Conservation (phyloP, 257 asterid species). For the Forsythia viridissima region DNA sequence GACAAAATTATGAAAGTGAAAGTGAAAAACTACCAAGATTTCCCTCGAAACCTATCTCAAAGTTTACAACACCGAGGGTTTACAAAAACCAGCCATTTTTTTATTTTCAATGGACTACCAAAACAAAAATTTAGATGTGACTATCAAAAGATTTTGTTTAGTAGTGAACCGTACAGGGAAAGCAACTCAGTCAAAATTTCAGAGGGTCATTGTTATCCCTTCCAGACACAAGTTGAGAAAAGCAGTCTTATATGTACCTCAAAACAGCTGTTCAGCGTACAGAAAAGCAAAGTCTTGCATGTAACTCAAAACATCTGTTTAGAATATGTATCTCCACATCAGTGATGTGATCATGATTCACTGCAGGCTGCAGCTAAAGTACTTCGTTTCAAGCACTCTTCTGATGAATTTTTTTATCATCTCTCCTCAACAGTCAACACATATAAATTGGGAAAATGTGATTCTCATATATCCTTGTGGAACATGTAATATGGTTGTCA, state of each 20-base stretch:
- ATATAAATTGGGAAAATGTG: background rate
- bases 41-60: background rate
- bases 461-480: background rate
- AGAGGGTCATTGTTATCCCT: background rate
- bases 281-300: background rate
- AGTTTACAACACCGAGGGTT: background rate
- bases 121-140: background rate
- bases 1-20: background rate
- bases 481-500: background rate
- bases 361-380: background rate
- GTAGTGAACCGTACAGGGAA: background rate
- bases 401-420: background rate
- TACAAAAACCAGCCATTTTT: background rate
- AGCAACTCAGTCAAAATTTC: background rate
- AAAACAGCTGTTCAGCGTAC: background rate
- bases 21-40: background rate
- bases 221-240: background rate
- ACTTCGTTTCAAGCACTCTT: background rate
- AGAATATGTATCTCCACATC: background rate
- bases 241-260: background rate
- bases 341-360: background rate
- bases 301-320: background rate
- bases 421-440: background rate
- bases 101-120: background rate
- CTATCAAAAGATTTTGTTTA: background rate